Percentiles rank a stretch among this genome's conserved stretches.
Conservation (phyloP, 2,329 filamentous ascomycete genomes). For the Monilinia aucupariae region DNA sequence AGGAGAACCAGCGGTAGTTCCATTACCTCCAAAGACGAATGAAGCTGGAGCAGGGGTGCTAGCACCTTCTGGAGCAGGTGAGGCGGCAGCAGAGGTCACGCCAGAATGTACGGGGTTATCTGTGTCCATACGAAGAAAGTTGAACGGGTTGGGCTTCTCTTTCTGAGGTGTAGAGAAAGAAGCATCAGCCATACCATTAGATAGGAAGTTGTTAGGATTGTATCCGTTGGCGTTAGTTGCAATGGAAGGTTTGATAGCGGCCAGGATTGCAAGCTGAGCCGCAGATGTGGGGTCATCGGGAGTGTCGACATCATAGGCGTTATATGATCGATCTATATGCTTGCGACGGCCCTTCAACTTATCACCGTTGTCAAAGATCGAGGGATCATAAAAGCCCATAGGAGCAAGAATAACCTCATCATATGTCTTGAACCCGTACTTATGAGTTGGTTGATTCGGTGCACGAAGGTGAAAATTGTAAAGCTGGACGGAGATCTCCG, state of each 20-base stretch:
- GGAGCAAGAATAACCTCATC: constrained; percentile 93
- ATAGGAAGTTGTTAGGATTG: constrained; percentile 35
- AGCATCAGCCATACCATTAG: constrained; percentile 35
- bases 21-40: constrained; percentile 43
- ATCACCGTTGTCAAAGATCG: constrained; percentile 73
- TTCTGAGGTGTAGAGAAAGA: constrained; percentile 54
- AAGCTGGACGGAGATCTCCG: constrained; percentile 80
- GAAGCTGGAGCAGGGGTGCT: constrained; percentile 56
- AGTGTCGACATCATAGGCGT: constrained; percentile 81
- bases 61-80: constrained; percentile 73
- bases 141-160: constrained; percentile 61
- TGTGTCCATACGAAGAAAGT: constrained; percentile 62
- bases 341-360: constrained; percentile 78
- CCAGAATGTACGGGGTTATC: constrained; percentile 65
- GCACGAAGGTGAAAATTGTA: constrained; percentile 88
- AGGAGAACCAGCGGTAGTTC: constrained; percentile 28
- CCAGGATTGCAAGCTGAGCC: constrained; percentile 68
- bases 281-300: constrained; percentile 85
- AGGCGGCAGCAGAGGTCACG: constrained; percentile 74
- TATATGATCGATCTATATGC: constrained; percentile 80
- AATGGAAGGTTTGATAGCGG: constrained; percentile 55
- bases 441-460: constrained; percentile 80
- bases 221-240: constrained; percentile 40
- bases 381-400: constrained; percentile 88
- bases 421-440: constrained; percentile 95